Evolutionary conservation across 1,284 basidiomycete genomes (phyloP).

Genomic region (Athelia sp.): DNA sequence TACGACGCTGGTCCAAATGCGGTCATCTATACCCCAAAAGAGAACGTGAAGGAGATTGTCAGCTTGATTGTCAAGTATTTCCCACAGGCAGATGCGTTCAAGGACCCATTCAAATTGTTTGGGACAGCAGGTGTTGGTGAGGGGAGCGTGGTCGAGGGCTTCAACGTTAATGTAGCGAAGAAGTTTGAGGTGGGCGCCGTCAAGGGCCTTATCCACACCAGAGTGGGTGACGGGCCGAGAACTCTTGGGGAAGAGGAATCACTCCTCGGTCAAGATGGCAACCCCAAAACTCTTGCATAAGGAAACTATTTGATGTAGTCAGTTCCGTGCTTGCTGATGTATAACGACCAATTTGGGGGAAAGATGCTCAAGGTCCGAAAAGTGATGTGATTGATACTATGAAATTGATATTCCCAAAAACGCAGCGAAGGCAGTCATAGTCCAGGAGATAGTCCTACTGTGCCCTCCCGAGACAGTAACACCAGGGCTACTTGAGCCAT

Average conservation of each 20-base stretch:
- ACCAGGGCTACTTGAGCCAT: no score
- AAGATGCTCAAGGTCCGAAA: no score
- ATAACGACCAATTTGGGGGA: no score
- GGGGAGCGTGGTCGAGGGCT: conserved; percentile 58
- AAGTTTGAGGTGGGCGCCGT: conserved; percentile 74
- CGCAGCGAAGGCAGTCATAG: background rate
- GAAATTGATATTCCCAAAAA: background rate
- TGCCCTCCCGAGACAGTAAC: background rate
- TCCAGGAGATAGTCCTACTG: background rate
- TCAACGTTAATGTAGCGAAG: conserved; percentile 76
- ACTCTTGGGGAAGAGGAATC: conserved; percentile 50
- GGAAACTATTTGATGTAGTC: background rate
- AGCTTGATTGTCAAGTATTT: conserved; percentile 77
- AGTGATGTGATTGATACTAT: no score
- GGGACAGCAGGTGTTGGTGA: conserved; percentile 32
- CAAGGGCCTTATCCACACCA: conserved; percentile 86
- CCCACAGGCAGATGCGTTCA: conserved; percentile 72
- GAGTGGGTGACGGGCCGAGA: conserved; percentile 88
- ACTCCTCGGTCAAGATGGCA: conserved; percentile 50
- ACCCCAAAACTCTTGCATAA: conserved; percentile 43
- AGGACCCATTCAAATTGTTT: conserved; percentile 71
- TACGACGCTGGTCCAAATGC: conserved; percentile 99
- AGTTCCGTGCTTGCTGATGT: background rate
- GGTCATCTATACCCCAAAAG: conserved; percentile 87
- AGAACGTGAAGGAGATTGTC: conserved; percentile 76